Percentiles rank a stretch among this genome's conserved stretches.
phyloP scores from a whole-genome alignment of 2,329 filamentous ascomycete genomes.

The Verticillium albo-atrum region DNA sequence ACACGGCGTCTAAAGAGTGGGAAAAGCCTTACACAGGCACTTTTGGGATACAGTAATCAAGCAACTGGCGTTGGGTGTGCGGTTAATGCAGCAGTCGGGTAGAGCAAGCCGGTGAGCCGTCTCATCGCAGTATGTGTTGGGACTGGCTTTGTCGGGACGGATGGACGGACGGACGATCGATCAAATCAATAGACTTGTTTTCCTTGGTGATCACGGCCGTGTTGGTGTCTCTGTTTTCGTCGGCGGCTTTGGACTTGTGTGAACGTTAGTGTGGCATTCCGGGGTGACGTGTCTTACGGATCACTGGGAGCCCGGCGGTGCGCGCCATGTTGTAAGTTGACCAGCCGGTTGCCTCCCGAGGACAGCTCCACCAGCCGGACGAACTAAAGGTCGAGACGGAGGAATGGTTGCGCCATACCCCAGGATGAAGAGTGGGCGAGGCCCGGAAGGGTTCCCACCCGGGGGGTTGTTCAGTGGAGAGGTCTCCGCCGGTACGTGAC shows the following conservation, averaged over 20 bases:
- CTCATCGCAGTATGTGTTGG: not conserved
- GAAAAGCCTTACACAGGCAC: not conserved
- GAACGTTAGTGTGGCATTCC: not conserved
- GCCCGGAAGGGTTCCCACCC: not conserved
- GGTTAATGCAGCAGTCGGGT: not conserved
- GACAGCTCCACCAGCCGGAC: not conserved
- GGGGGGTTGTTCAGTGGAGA: not conserved
- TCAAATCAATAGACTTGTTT: not conserved
- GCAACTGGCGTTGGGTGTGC: not conserved
- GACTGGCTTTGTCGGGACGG: not conserved
- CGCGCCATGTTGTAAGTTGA: not conserved
- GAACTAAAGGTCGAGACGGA: not conserved
- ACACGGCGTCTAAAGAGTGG: not conserved
- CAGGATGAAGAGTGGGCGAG: not conserved
- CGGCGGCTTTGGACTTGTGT: not conserved
- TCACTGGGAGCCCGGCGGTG: not conserved
- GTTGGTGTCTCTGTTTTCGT: not conserved
- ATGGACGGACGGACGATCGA: no score
- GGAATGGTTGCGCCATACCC: slow-evolving; percentile 1
- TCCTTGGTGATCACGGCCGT: not conserved
- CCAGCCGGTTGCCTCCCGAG: not conserved
- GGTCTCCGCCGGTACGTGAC: not conserved
- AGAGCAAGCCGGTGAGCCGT: not conserved
- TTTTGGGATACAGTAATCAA: not conserved
- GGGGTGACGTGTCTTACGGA: not conserved